Evolutionary conservation across 2,329 filamentous ascomycete species (phyloP).

Genomic region (Stachybotrys echinatus): DNA sequence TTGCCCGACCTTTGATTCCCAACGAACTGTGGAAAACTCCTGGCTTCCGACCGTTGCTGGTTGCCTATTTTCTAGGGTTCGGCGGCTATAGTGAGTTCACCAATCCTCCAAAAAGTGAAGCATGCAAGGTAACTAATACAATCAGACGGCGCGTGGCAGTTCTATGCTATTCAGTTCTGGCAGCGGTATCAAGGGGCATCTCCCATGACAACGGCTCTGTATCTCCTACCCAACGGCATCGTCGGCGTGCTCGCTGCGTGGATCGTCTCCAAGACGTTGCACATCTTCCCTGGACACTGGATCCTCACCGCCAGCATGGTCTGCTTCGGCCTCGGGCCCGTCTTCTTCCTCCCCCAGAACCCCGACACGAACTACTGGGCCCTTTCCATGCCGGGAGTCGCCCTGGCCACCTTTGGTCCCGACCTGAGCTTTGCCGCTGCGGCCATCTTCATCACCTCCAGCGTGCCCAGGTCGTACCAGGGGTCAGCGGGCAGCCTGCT

Average conservation of each 20-base stretch:
- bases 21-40: constrained; percentile 23
- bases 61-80: constrained; percentile 1
- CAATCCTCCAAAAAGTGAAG: not conserved
- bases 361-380: constrained; percentile 36
- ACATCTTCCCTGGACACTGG: constrained; percentile 37
- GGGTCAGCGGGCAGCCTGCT: constrained; percentile 35
- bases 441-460: constrained; percentile 42
- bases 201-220: constrained; percentile 34
- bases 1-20: constrained; percentile 47
- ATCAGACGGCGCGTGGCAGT: constrained; percentile 20
- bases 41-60: not conserved
- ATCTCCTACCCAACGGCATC: constrained; percentile 38
- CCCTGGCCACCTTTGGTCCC: constrained; percentile 39
- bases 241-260: constrained; percentile 37
- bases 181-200: constrained; percentile 27
- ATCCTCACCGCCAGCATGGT: constrained; percentile 38
- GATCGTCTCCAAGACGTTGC: constrained; percentile 39
- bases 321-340: constrained; percentile 7
- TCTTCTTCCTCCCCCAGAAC: constrained; percentile 22
- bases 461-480: constrained; percentile 39
- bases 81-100: not conserved
- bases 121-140: not conserved
- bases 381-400: constrained; percentile 36
- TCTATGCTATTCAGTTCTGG: constrained; percentile 34
- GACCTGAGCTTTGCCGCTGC: constrained; percentile 41